Evolutionary conservation across 2,329 filamentous ascomycete species (phyloP).

Genomic region (Moelleriella libera): DNA sequence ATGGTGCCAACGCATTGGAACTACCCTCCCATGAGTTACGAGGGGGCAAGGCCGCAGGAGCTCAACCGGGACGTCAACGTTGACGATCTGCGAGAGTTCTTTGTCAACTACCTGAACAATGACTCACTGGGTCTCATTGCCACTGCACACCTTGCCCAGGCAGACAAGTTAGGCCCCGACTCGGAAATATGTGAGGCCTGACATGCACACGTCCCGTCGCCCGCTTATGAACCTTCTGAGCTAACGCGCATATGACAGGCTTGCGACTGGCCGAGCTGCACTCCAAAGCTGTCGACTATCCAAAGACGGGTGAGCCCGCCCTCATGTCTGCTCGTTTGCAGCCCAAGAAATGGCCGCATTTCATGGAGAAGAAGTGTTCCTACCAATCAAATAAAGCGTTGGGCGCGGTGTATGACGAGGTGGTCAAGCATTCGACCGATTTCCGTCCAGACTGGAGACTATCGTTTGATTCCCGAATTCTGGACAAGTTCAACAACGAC

Average conservation of each 20-base stretch:
- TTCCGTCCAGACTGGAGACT: conserved; percentile 62
- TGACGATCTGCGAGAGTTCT: conserved; percentile 68
- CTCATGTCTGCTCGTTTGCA: conserved; percentile 45
- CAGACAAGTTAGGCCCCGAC: conserved; percentile 57
- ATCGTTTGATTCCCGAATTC: conserved; percentile 63
- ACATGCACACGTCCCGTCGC: conserved; percentile 1
- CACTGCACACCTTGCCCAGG: conserved; percentile 62
- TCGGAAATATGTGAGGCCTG: conserved; percentile 45
- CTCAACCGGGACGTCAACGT: conserved; percentile 51
- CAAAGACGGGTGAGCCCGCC: conserved; percentile 75
- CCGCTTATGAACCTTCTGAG: background rate
- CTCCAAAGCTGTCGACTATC: conserved; percentile 85
- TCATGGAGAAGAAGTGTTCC: conserved; percentile 57
- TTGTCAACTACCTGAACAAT: conserved; percentile 86
- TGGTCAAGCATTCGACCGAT: conserved; percentile 38
- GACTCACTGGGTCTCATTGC: conserved; percentile 72
- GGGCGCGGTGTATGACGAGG: conserved; percentile 69
- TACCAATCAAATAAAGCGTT: conserved; percentile 62
- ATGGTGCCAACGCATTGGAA: conserved; percentile 62
- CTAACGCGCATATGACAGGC: conserved; percentile 21
- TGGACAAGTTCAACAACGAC: conserved; percentile 44
- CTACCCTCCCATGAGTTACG: conserved; percentile 64
- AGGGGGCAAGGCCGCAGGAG: conserved; percentile 37
- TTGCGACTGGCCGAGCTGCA: conserved; percentile 65
- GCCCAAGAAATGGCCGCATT: conserved; percentile 66